These are phyloP conservation scores for Nannochloropsis granulata DNA, from an alignment of 108 stramenopile genomes.

Conservation along the genomic window DNA sequence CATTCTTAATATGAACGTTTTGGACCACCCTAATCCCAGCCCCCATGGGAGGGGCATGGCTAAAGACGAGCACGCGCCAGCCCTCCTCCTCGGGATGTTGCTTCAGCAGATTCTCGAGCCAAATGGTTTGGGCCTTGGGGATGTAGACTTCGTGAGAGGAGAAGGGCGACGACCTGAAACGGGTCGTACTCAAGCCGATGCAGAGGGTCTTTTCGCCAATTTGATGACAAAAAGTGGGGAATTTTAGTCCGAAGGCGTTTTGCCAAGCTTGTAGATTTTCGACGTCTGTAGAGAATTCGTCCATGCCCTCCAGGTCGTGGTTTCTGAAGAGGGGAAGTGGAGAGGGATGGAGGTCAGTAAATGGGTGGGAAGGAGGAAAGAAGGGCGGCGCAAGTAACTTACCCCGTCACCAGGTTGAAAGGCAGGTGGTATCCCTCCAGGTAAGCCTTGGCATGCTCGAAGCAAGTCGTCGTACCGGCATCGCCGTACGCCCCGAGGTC, in stretches of 20 bases:
- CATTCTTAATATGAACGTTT: neutral
- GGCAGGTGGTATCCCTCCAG: slow-evolving; percentile 43
- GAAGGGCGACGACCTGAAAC: slow-evolving; percentile 67
- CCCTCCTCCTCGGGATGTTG: slow-evolving; percentile 59
- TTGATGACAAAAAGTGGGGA: slow-evolving; percentile 55
- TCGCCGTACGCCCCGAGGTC: slow-evolving; percentile 20
- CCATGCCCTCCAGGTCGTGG: slow-evolving; percentile 80
- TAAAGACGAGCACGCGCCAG: slow-evolving; percentile 80
- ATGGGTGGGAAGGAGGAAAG: neutral
- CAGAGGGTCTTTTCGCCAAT: slow-evolving; percentile 72
- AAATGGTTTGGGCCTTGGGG: slow-evolving; percentile 64
- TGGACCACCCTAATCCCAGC: slow-evolving; percentile 70
- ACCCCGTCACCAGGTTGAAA: slow-evolving; percentile 33
- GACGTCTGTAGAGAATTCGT: slow-evolving; percentile 70
- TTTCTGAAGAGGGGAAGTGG: slow-evolving; percentile 17
- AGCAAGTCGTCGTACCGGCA: slow-evolving; percentile 51
- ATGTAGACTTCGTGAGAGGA: slow-evolving; percentile 81
- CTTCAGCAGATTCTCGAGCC: slow-evolving; percentile 60
- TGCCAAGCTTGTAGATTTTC: slow-evolving; percentile 61
- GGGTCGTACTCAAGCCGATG: slow-evolving; percentile 59
- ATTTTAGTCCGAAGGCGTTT: slow-evolving; percentile 44
- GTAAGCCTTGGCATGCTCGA: slow-evolving; percentile 47
- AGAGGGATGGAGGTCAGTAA: neutral
- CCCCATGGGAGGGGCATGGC: slow-evolving; percentile 82
- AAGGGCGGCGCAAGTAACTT: neutral